Conservation (phyloP, 192 early-diverging fungal species). For the Backusella luteola region DNA sequence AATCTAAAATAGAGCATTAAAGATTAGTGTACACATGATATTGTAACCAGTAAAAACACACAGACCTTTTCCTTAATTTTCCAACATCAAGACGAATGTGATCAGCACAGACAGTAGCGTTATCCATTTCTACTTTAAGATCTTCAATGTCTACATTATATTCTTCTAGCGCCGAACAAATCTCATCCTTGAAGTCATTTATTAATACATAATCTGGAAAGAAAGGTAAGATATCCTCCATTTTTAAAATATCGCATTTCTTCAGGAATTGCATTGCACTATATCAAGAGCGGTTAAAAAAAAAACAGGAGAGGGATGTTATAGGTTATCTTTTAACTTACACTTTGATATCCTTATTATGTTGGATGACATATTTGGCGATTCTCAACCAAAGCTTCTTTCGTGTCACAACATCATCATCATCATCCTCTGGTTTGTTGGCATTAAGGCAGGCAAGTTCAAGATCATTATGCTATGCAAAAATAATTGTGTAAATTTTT, state of each 20-base stretch:
- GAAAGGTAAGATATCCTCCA: constrained; percentile 95
- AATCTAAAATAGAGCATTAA: constrained; percentile 39
- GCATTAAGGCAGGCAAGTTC: constrained; percentile 90
- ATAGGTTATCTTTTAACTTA: constrained; percentile 28
- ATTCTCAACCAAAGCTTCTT: constrained; percentile 93
- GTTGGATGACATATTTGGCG: constrained; percentile 85
- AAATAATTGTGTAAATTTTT: not conserved
- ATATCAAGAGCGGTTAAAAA: not conserved
- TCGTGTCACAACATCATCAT: constrained; percentile 68
- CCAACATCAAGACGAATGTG: constrained; percentile 88
- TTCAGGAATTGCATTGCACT: constrained; percentile 85
- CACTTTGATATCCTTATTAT: constrained; percentile 82
- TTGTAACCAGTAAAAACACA: not conserved
- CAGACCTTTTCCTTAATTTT: constrained; percentile 72
- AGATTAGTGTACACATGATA: not conserved
- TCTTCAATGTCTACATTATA: constrained; percentile 88
- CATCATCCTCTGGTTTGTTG: constrained; percentile 82
- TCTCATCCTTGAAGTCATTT: constrained; percentile 94
- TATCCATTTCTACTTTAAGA: constrained; percentile 91
- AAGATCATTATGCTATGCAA: constrained; percentile 70
- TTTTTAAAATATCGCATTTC: constrained; percentile 78
- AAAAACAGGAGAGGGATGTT: not conserved
- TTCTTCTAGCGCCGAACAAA: constrained; percentile 87
- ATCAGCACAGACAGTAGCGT: constrained; percentile 87
- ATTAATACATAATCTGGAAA: constrained; percentile 98